A percentile compares a stretch with the other conserved stretches of the same genome.
These are phyloP conservation scores for Globisporangium spiculum DNA, from an alignment of 352 stramenopile species.

Conservation along the genomic window DNA sequence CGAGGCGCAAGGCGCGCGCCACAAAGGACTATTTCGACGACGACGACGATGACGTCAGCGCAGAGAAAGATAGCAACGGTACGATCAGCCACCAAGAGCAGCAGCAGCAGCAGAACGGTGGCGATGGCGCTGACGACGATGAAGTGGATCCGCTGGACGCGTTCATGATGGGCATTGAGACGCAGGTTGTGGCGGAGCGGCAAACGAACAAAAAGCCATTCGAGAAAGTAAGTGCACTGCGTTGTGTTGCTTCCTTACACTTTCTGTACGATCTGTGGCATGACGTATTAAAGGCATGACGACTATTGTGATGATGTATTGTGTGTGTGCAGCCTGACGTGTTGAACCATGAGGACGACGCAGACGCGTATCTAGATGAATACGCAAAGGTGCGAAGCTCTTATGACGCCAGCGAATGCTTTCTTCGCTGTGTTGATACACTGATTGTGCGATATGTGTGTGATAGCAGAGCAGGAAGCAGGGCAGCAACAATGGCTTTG, in stretches of 20 bases:
- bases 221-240: constrained; percentile 29
- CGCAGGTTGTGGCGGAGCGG: constrained; percentile 47
- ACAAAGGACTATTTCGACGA: constrained; percentile 66
- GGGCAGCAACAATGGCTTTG: constrained; percentile 8
- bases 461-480: constrained; percentile 38
- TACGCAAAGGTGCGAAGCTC: constrained; percentile 9
- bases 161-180: constrained; percentile 82
- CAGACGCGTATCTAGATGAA: constrained; percentile 28
- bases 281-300: background rate
- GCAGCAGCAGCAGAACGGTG: background rate
- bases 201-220: constrained; percentile 28
- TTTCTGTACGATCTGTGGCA: too few relatives aligned
- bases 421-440: background rate
- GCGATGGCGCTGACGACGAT: constrained; percentile 26
- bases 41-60: constrained; percentile 33
- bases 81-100: background rate
- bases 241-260: background rate
- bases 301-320: background rate
- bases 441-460: background rate
- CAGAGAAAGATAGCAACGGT: background rate
- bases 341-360: constrained; percentile 23
- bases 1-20: constrained; percentile 46
- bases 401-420: background rate
- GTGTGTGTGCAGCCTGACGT: constrained; percentile 13
- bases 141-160: constrained; percentile 84